phyloP scores from a whole-genome alignment of 345 rosid genomes.

The Clarkia xantiana region DNA sequence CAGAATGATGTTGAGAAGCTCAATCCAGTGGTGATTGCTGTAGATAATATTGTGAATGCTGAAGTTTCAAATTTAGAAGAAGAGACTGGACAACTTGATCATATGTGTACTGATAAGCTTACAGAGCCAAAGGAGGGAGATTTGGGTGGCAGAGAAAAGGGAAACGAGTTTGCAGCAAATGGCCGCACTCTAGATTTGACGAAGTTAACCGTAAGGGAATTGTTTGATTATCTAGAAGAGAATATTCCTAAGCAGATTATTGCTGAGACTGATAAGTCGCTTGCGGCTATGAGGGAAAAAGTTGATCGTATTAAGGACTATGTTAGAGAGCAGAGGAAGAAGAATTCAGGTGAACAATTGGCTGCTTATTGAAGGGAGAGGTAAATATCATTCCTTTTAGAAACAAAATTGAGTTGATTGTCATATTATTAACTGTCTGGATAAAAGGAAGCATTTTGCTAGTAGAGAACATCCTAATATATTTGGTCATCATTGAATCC shows the following conservation, averaged over 20 bases:
- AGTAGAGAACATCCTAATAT: no score
- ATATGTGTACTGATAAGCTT: background rate
- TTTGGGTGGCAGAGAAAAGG: background rate
- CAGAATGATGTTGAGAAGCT: slow-evolving; percentile 5
- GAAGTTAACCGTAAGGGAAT: slow-evolving; percentile 43
- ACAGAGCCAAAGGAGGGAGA: background rate
- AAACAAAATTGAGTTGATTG: no score
- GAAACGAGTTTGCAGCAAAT: background rate
- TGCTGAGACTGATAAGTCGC: slow-evolving; percentile 46
- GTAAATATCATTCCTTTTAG: no score
- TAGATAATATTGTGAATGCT: slow-evolving; percentile 5
- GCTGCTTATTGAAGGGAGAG: no score
- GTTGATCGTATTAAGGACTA: slow-evolving; percentile 27
- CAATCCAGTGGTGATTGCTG: slow-evolving; percentile 2
- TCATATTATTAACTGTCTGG: no score
- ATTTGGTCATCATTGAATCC: no score
- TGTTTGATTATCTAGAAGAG: slow-evolving; percentile 49
- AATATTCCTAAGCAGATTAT: slow-evolving; percentile 34
- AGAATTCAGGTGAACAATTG: slow-evolving; percentile 5
- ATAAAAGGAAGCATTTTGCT: no score
- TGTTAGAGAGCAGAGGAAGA: slow-evolving; percentile 33
- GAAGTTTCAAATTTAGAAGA: background rate
- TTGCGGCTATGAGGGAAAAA: slow-evolving; percentile 39
- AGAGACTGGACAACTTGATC: background rate
- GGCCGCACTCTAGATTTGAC: slow-evolving; percentile 16